Conservation (phyloP, 202 grass and related monocot species). For the Musa balbisiana region DNA sequence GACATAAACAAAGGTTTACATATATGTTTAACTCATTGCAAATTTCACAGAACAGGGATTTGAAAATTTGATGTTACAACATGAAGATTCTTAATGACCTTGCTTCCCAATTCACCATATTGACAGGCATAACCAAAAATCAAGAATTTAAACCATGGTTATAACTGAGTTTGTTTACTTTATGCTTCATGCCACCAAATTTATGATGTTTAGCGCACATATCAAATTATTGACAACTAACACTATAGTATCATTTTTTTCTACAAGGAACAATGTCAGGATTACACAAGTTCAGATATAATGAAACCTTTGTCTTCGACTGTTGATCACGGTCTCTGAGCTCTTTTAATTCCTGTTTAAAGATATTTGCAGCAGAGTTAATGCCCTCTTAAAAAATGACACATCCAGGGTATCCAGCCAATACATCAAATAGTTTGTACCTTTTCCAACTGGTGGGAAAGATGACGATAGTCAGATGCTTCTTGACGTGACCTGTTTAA, state of each 20-base stretch:
- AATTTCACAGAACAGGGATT: not conserved
- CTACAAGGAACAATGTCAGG: not conserved
- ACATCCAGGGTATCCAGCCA: not conserved
- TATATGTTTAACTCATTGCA: not conserved
- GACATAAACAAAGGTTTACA: not conserved
- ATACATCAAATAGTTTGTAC: conserved; percentile 27
- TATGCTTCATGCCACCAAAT: too few relatives aligned
- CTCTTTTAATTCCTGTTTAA: conserved; percentile 86
- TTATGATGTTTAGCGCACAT: too few relatives aligned
- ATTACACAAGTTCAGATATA: conserved; percentile 8
- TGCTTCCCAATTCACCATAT: not conserved
- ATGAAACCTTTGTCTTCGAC: conserved; percentile 74
- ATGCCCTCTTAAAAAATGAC: not conserved
- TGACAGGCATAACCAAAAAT: not conserved
- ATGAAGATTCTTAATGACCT: not conserved
- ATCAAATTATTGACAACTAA: too few relatives aligned
- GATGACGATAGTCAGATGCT: conserved; percentile 43
- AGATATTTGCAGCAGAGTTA: conserved; percentile 35
- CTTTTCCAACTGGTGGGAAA: conserved; percentile 70
- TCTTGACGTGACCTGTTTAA: conserved; percentile 65
- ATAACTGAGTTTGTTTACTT: too few relatives aligned
- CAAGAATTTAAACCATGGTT: not conserved
- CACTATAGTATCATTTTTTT: too few relatives aligned
- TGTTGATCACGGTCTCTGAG: conserved; percentile 84
- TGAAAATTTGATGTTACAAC: not conserved